These are phyloP conservation scores for Neurospora sp. DNA, from an alignment of 495 filamentous ascomycete species.

Conservation along the genomic window DNA sequence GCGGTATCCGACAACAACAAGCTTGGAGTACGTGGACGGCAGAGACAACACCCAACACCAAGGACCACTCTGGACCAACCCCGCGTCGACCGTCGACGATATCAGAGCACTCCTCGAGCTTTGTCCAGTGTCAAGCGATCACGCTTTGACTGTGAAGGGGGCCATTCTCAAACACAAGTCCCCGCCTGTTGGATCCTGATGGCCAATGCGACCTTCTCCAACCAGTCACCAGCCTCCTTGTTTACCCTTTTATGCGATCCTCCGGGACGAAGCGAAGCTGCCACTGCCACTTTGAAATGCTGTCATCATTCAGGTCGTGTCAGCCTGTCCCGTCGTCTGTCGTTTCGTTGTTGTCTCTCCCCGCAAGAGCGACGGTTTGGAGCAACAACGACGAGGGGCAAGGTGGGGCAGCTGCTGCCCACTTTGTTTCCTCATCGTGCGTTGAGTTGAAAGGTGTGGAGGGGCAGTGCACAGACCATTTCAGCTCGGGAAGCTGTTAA, in stretches of 20 bases:
- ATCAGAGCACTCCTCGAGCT: background rate
- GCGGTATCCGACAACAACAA: background rate
- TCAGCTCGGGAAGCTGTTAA: background rate
- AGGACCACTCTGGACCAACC: background rate
- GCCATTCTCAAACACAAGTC: background rate
- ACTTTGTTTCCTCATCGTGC: conserved; percentile 2
- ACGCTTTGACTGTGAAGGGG: background rate
- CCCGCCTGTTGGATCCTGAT: background rate
- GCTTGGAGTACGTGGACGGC: background rate
- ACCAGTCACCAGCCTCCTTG: background rate
- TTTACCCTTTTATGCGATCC: background rate
- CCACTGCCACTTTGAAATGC: background rate
- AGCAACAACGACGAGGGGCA: background rate
- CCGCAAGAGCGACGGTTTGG: background rate
- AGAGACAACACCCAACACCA: background rate
- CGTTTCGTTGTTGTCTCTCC: background rate
- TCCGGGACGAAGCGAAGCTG: background rate
- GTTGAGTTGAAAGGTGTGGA: conserved; percentile 8
- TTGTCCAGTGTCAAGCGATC: background rate
- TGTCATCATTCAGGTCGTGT: background rate
- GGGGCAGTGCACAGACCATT: conserved; percentile 20
- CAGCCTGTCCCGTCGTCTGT: background rate
- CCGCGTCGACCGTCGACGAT: background rate
- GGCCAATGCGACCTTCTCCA: background rate
- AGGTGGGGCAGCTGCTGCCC: conserved; percentile 19